These are phyloP conservation scores for Rhinocladiella mackenziei DNA, from an alignment of 2,329 filamentous ascomycete species.

Conservation along the genomic window DNA sequence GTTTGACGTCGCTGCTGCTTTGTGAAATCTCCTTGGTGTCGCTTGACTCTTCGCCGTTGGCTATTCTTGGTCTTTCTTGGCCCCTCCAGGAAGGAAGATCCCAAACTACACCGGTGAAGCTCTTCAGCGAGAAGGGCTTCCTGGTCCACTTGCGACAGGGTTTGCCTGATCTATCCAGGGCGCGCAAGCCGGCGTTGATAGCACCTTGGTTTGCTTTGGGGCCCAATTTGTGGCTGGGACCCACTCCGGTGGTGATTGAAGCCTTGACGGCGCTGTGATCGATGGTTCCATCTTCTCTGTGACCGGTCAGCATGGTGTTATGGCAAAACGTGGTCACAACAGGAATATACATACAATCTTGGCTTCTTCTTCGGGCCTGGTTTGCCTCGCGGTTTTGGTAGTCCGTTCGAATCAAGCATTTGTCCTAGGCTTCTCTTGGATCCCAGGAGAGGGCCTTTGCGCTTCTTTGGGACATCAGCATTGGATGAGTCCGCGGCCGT, in stretches of 20 bases:
- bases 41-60: conserved; percentile 54
- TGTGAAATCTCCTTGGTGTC: conserved; percentile 54
- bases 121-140: conserved; percentile 79
- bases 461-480: conserved; percentile 61
- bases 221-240: conserved; percentile 69
- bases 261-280: conserved; percentile 38
- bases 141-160: conserved; percentile 89
- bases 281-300: conserved; percentile 49
- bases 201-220: conserved; percentile 96
- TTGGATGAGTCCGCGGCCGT: conserved; percentile 47
- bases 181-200: conserved; percentile 93
- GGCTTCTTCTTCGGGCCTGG: conserved; percentile 96
- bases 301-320: conserved; percentile 5
- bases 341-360: conserved; percentile 66
- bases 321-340: neutral
- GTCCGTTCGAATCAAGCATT: conserved; percentile 48
- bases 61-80: conserved; percentile 43
- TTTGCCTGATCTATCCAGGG: conserved; percentile 85
- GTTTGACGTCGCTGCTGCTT: conserved; percentile 55
- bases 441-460: conserved; percentile 65
- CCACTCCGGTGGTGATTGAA: conserved; percentile 52
- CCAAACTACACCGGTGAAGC: conserved; percentile 85
- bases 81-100: conserved; percentile 74
- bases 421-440: conserved; percentile 55
- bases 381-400: conserved; percentile 72